These are phyloP conservation scores for Penicillium sp. DNA, from an alignment of 2,329 filamentous ascomycete species.

Conservation along the genomic window DNA sequence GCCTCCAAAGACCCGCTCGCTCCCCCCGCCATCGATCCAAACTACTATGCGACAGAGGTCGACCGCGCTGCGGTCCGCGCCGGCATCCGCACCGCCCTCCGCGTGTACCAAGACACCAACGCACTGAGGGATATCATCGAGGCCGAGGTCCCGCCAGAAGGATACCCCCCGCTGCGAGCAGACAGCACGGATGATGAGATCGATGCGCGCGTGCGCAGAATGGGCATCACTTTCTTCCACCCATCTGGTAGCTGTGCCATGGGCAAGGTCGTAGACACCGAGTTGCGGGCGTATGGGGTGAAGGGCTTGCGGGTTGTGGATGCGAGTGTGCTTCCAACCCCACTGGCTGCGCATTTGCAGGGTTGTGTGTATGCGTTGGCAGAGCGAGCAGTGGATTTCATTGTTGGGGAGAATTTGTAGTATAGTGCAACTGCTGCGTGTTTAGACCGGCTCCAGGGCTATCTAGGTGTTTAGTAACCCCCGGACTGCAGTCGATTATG, in stretches of 20 bases:
- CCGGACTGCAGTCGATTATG: no score
- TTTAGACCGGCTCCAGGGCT: no score
- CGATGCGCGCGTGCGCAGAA: neutral
- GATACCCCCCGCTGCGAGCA: neutral
- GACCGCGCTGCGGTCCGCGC: neutral
- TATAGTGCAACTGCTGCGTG: no score
- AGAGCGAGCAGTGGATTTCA: conserved; percentile 2
- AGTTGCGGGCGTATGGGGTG: neutral
- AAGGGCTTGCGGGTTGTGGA: conserved; percentile 13
- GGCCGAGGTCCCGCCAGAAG: neutral
- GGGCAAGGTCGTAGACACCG: neutral
- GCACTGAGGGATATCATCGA: neutral
- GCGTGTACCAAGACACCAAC: neutral
- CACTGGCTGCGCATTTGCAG: conserved; percentile 1
- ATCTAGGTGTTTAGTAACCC: no score
- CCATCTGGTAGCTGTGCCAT: neutral
- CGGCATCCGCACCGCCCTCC: neutral
- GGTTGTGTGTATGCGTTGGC: neutral
- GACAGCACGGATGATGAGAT: neutral
- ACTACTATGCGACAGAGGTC: conserved; percentile 1
- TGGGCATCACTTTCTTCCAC: neutral
- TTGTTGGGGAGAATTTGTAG: conserved; percentile 1
- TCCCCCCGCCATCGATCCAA: neutral
- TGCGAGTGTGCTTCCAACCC: conserved; percentile 19
- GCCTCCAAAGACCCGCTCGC: neutral